These are phyloP conservation scores for Candida oleophila DNA, from an alignment of 805 yeast species.

Conservation along the genomic window DNA sequence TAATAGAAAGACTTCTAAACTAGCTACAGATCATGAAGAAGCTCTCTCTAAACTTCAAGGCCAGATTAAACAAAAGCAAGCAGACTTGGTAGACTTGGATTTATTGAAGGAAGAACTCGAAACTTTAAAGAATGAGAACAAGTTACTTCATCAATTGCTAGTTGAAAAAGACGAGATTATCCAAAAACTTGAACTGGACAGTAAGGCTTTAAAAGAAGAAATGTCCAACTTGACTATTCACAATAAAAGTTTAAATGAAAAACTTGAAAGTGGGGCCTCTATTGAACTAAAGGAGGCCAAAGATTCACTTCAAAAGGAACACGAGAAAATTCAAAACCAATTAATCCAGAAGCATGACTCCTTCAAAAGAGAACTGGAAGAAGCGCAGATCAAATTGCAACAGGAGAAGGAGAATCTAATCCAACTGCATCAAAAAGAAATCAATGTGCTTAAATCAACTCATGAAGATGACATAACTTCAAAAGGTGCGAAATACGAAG, in stretches of 20 bases:
- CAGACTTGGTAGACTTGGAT: neutral
- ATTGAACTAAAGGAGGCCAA: neutral
- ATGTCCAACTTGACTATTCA: conserved; percentile 5
- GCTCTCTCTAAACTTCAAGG: neutral
- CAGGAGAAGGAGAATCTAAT: neutral
- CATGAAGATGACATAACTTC: neutral
- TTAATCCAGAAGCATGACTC: neutral
- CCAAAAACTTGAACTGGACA: conserved; percentile 1
- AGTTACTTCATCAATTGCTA: neutral
- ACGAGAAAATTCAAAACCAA: neutral
- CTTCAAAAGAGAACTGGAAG: neutral
- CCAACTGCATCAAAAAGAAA: neutral
- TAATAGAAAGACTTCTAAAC: neutral
- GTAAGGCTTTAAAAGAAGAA: conserved; percentile 11
- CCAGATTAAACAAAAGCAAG: neutral
- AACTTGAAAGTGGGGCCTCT: neutral
- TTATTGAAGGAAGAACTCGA: neutral
- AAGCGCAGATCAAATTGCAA: neutral
- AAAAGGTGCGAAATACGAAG: neutral
- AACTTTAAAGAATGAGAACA: neutral
- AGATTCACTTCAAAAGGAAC: neutral
- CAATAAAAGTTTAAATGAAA: conserved; percentile 2
- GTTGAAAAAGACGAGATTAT: neutral
- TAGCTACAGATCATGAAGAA: neutral
- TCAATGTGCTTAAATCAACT: neutral